Evolutionary conservation across 352 stramenopile species (phyloP).

Genomic region (Pythium dissotocum): DNA sequence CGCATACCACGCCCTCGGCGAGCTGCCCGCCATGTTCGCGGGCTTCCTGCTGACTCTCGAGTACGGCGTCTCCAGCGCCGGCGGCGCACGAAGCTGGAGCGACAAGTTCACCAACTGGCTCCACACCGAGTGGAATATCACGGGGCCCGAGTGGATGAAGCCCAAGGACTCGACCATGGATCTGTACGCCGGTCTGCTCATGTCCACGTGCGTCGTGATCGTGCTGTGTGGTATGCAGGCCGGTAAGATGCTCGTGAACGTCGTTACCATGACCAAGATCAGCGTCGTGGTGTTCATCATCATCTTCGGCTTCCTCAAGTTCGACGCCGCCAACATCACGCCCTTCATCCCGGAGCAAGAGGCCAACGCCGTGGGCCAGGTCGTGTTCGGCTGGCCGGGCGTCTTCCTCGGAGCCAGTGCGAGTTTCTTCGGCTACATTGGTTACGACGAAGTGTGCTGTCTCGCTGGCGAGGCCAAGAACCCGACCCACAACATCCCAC

Average conservation of each 20-base stretch:
- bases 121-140: slow-evolving; percentile 47
- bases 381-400: slow-evolving; percentile 69
- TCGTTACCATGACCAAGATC: slow-evolving; percentile 91
- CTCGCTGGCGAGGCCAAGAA: slow-evolving; percentile 89
- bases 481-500: slow-evolving; percentile 84
- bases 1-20: slow-evolving; percentile 91
- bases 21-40: slow-evolving; percentile 90
- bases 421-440: slow-evolving; percentile 97
- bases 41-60: slow-evolving; percentile 91
- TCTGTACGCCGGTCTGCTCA: slow-evolving; percentile 80
- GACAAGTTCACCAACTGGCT: slow-evolving; percentile 92
- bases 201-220: slow-evolving; percentile 58
- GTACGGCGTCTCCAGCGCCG: slow-evolving; percentile 91
- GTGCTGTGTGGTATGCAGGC: slow-evolving; percentile 87
- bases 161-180: slow-evolving; percentile 56
- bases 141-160: slow-evolving; percentile 67
- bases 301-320: slow-evolving; percentile 81
- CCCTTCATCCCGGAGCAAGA: slow-evolving; percentile 75
- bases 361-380: slow-evolving; percentile 31
- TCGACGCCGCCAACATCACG: slow-evolving; percentile 76
- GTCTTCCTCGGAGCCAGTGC: slow-evolving; percentile 90
- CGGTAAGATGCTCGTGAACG: slow-evolving; percentile 87
- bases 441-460: slow-evolving; percentile 96
- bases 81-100: slow-evolving; percentile 92
- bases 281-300: slow-evolving; percentile 93